A percentile compares a stretch with the other conserved stretches of the same genome.
phyloP scores from a whole-genome alignment of 768 basidiomycete genomes.

The button mushroom (Agaricus bisporus) region DNA sequence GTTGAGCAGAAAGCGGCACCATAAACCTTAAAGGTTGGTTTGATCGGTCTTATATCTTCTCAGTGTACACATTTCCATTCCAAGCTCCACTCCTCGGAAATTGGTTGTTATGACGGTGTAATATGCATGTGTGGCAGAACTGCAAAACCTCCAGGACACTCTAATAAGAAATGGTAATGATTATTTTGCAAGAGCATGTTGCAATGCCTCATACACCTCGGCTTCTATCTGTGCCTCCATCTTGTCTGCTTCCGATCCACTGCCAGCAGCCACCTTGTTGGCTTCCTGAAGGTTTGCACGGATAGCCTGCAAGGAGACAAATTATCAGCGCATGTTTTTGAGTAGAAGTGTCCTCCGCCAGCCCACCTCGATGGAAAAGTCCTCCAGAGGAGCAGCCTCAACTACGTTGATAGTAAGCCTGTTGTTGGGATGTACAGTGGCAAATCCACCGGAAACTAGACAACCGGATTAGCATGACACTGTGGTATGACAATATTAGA shows the following conservation, averaged over 20 bases:
- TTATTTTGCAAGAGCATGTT: constrained; percentile 66
- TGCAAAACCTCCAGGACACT: constrained; percentile 1
- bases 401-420: constrained; percentile 94
- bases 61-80: neutral
- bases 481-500: constrained; percentile 16
- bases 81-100: neutral
- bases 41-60: no score
- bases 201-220: constrained; percentile 94
- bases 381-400: constrained; percentile 89
- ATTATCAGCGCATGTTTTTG: neutral
- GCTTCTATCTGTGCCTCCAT: constrained; percentile 90
- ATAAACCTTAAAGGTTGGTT: no score
- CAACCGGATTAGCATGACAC: neutral
- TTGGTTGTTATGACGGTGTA: neutral
- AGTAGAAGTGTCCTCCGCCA: neutral
- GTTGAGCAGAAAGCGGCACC: neutral
- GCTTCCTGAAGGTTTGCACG: constrained; percentile 88
- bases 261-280: constrained; percentile 70
- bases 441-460: constrained; percentile 92
- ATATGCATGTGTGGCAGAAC: neutral
- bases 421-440: constrained; percentile 97
- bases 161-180: constrained; percentile 3
- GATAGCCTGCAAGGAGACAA: constrained; percentile 58
- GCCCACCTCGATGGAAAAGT: constrained; percentile 84
- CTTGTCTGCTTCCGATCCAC: constrained; percentile 90